Conservation (phyloP, 495 filamentous ascomycete species). For the Hypoxylon lenormandii region DNA sequence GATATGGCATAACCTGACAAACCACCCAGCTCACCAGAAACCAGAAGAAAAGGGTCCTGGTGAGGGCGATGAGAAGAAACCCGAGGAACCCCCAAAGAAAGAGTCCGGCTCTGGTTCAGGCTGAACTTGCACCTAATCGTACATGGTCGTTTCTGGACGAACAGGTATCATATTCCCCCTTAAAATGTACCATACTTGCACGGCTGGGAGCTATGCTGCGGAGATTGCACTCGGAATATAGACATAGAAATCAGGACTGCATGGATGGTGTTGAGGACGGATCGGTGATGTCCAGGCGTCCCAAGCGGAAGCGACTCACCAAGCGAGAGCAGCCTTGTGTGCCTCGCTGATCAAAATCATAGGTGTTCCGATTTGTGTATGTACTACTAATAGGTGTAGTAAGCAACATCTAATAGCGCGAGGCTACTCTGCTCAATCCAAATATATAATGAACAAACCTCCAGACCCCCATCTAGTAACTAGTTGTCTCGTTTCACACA, state of each 20-base stretch:
- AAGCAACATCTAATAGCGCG: constrained; percentile 31
- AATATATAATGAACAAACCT: constrained; percentile 23
- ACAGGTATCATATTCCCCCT: constrained; percentile 8
- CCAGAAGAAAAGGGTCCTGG: constrained; percentile 47
- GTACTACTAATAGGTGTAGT: constrained; percentile 27
- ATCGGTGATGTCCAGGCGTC: constrained; percentile 25
- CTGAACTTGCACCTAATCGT: constrained; percentile 18
- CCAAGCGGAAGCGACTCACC: constrained; percentile 19
- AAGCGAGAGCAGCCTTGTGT: constrained; percentile 33
- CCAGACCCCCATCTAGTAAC: constrained; percentile 1
- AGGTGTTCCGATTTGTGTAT: constrained; percentile 35
- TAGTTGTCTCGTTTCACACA: neutral
- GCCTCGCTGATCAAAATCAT: constrained; percentile 27
- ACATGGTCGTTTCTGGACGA: neutral
- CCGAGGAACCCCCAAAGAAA: constrained; percentile 67
- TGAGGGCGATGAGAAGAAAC: constrained; percentile 43
- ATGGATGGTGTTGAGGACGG: constrained; percentile 40
- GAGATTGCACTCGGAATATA: constrained; percentile 28
- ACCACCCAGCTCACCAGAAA: constrained; percentile 70
- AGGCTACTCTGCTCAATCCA: constrained; percentile 52
- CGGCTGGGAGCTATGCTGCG: constrained; percentile 14
- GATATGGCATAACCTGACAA: constrained; percentile 87
- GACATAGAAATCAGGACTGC: constrained; percentile 42
- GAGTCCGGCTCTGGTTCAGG: constrained; percentile 66
- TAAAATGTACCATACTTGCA: constrained; percentile 39